Evolutionary conservation across 192 early-diverging fungal genomes (phyloP), one percentile per base, ranked within the genome.

Genomic region (Radiomyces spectabilis): DNA sequence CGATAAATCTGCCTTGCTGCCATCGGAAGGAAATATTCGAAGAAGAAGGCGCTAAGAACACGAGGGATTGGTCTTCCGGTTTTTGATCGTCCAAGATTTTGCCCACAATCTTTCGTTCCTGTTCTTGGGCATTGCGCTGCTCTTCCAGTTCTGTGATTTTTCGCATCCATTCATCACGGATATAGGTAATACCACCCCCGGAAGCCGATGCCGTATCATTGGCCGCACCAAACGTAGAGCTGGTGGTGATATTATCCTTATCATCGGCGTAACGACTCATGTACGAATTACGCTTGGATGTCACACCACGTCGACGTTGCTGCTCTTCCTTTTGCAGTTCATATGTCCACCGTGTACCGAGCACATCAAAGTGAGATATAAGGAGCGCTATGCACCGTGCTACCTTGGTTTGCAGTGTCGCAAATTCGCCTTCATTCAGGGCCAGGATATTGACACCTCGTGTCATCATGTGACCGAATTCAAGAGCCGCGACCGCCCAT

Each of bases 1-100:
- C 91, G 44, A 95, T 82, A 50, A 83, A 89, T 47, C 84, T 80
- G 13, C 86, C 89, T 49, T 87, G 82, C 51, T 92, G 87, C 91
- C 91, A 95, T n/a, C 87, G 77, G 39, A 92, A 74, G 9, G 84
- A 84, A 16, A 92, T 84, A 38, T 84, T 85, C 48, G 82, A 82
- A 8, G 84, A 79, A 9, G 85, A 87, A 1, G 82, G 78, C 5
- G 88, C 89, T 30, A 95, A 66, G 56, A 86, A 75, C 22, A 85
- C 78, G 18, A 95, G 62, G 2, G 87, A 87, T 38, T 85, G 77
- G 59, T 93, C 88, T 51, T 91, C 87, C 2, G 85, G 85, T 60
- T 83, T 51, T 64, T 84, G 51, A 65, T 78, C 78, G 37, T 93
- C 91, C 5, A 95, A 66, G 0, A 92, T 85, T 41, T 85, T 88